phyloP scores from a whole-genome alignment of 805 yeast species.

The Candida pseudofarinosa region DNA sequence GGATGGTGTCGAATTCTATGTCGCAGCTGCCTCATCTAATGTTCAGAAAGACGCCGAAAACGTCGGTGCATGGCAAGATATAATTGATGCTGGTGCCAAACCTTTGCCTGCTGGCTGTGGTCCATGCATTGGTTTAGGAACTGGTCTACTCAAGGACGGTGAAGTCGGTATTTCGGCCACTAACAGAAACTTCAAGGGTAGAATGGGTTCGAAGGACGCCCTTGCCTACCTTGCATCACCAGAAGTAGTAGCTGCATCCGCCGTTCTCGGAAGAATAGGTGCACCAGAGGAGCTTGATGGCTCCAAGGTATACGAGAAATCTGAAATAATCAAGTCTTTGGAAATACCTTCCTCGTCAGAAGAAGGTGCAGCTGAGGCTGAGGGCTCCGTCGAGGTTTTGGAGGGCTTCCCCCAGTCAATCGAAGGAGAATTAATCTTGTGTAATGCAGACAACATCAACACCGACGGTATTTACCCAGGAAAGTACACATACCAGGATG shows the following conservation, averaged over 20 bases:
- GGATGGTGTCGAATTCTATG: conserved; percentile 87
- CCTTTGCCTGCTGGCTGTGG: conserved; percentile 99
- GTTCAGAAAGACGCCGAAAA: conserved; percentile 92
- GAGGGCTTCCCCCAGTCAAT: conserved; percentile 89
- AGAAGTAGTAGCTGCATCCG: conserved; percentile 97
- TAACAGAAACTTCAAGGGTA: conserved; percentile 96
- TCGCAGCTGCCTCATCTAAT: conserved; percentile 94
- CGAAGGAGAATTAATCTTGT: conserved; percentile 86
- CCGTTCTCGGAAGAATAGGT: conserved; percentile 90
- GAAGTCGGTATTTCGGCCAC: conserved; percentile 99
- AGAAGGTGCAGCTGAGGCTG: conserved; percentile 28
- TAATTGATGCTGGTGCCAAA: conserved; percentile 88
- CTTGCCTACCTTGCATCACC: conserved; percentile 95
- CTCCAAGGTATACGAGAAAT: conserved; percentile 37
- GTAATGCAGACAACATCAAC: conserved; percentile 96
- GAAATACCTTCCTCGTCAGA: conserved; percentile 21
- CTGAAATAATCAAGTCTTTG: conserved; percentile 46
- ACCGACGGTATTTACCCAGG: conserved; percentile 99
- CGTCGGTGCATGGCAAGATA: conserved; percentile 86
- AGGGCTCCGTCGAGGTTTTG: conserved; percentile 63
- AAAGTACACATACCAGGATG: conserved; percentile 97
- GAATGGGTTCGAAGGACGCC: conserved; percentile 98
- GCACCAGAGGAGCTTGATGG: conserved; percentile 85
- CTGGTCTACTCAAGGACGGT: conserved; percentile 90
- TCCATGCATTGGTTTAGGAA: conserved; percentile 96